Percentiles rank a stretch among this genome's conserved stretches.
Conservation (phyloP, 495 filamentous ascomycete species). For the Aspergillus baeticus region DNA sequence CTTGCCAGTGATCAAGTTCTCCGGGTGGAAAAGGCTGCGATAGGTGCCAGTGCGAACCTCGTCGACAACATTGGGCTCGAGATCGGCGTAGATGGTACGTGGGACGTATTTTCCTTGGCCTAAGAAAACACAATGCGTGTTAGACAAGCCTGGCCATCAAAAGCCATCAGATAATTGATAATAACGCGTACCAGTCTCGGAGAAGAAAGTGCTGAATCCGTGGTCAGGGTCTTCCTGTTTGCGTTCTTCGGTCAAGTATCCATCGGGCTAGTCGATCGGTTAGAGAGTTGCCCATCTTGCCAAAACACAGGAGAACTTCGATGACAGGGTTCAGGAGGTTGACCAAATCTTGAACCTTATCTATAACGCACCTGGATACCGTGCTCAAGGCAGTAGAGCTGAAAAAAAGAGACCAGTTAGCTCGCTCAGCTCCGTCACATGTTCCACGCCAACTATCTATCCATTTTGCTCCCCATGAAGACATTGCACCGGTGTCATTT, state of each 20-base stretch:
- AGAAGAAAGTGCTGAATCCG: slow-evolving; percentile 99
- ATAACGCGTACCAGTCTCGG: slow-evolving; percentile 80
- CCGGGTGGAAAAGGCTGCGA: slow-evolving; percentile 94
- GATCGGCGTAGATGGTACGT: slow-evolving; percentile 98
- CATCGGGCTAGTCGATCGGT: slow-evolving; percentile 74
- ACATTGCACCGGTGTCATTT: slow-evolving; percentile 18
- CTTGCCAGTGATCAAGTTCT: slow-evolving; percentile 99
- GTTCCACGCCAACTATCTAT: not conserved
- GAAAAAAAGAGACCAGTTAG: slow-evolving; percentile 29
- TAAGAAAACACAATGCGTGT: slow-evolving; percentile 31
- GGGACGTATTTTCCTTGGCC: slow-evolving; percentile 99
- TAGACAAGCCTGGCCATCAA: slow-evolving; percentile 17
- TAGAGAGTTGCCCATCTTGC: slow-evolving; percentile 10
- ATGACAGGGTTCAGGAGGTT: not conserved
- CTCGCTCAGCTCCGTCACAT: slow-evolving; percentile 10
- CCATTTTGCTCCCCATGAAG: not conserved
- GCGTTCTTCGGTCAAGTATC: slow-evolving; percentile 97
- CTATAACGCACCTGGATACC: slow-evolving; percentile 84
- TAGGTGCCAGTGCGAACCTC: slow-evolving; percentile 98
- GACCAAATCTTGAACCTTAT: not conserved
- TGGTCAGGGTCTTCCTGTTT: slow-evolving; percentile 94
- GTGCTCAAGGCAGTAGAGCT: slow-evolving; percentile 99
- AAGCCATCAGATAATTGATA: not conserved
- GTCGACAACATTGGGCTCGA: slow-evolving; percentile 99
- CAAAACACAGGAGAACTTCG: not conserved